These are phyloP conservation scores for Arachis hypogaea DNA, from an alignment of 306 rosid genomes.

Conservation along the genomic window DNA sequence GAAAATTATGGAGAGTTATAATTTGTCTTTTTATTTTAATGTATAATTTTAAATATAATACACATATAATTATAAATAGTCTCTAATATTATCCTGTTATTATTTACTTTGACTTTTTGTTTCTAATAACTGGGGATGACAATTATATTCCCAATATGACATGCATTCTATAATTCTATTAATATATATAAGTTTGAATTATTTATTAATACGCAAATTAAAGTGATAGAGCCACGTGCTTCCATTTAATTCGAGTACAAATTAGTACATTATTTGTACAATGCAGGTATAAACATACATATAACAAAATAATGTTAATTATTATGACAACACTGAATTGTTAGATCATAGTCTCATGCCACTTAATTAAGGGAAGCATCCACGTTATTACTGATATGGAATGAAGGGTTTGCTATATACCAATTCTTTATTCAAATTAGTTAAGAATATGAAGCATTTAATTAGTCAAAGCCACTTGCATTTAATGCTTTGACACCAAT, in stretches of 20 bases:
- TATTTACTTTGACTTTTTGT: too few species aligned
- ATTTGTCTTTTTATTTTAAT: too few species aligned
- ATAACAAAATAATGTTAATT: background rate
- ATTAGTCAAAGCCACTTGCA: slow-evolving; percentile 35
- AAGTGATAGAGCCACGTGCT: slow-evolving; percentile 6
- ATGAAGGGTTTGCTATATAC: too few species aligned
- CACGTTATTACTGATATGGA: background rate
- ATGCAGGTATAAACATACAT: slow-evolving; percentile 25
- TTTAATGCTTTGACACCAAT: slow-evolving; percentile 32
- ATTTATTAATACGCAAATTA: background rate
- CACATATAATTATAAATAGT: too few species aligned
- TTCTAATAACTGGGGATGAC: too few species aligned
- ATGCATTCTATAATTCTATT: too few species aligned
- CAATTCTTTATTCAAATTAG: background rate
- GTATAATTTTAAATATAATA: too few species aligned
- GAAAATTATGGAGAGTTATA: too few species aligned
- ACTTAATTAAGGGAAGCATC: slow-evolving; percentile 35
- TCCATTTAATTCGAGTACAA: slow-evolving; percentile 45
- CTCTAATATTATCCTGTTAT: too few species aligned
- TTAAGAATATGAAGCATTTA: background rate
- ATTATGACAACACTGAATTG: background rate
- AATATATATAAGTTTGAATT: too few species aligned
- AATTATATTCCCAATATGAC: too few species aligned
- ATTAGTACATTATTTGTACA: slow-evolving; percentile 50
- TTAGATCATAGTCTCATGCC: background rate